A percentile compares a stretch with the other conserved stretches of the same genome.
Evolutionary conservation across 2,329 filamentous ascomycete species (phyloP).

Genomic region (Alternaria arbusti): DNA sequence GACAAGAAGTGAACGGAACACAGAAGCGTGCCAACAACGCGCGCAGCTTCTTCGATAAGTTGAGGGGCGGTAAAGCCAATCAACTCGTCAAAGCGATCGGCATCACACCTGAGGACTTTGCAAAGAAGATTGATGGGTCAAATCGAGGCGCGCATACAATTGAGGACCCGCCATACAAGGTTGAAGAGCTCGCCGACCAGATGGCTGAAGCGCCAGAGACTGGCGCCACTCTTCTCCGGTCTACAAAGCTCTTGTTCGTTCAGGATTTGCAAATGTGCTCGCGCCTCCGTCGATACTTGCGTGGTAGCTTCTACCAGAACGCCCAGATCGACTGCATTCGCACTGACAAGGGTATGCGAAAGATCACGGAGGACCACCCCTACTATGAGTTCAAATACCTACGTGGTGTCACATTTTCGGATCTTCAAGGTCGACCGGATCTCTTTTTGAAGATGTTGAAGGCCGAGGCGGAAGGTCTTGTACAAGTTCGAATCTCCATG

Average conservation of each 20-base stretch:
- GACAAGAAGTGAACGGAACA: conserved; percentile 67
- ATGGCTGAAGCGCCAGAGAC: conserved; percentile 62
- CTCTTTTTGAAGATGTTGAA: conserved; percentile 97
- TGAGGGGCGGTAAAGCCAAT: conserved; percentile 80
- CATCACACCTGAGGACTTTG: conserved; percentile 86
- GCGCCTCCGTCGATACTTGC: conserved; percentile 85
- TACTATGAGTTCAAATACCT: conserved; percentile 99
- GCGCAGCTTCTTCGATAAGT: conserved; percentile 80
- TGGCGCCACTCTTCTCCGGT: conserved; percentile 74
- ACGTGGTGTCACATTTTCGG: conserved; percentile 81
- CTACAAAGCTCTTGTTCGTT: conserved; percentile 85
- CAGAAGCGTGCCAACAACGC: conserved; percentile 85
- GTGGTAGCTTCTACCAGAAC: conserved; percentile 81
- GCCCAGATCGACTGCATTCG: conserved; percentile 86
- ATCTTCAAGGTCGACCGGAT: conserved; percentile 83
- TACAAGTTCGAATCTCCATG: conserved; percentile 83
- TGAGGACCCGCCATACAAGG: conserved; percentile 80
- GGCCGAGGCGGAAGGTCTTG: conserved; percentile 89
- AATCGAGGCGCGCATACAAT: conserved; percentile 70
- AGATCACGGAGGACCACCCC: conserved; percentile 92
- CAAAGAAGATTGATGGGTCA: conserved; percentile 80
- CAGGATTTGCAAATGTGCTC: conserved; percentile 91
- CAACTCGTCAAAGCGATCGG: conserved; percentile 87
- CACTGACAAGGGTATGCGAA: conserved; percentile 91
- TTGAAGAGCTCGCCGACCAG: conserved; percentile 85